phyloP scores from a whole-genome alignment of 768 basidiomycete genomes.

The Trametes coccinea region DNA sequence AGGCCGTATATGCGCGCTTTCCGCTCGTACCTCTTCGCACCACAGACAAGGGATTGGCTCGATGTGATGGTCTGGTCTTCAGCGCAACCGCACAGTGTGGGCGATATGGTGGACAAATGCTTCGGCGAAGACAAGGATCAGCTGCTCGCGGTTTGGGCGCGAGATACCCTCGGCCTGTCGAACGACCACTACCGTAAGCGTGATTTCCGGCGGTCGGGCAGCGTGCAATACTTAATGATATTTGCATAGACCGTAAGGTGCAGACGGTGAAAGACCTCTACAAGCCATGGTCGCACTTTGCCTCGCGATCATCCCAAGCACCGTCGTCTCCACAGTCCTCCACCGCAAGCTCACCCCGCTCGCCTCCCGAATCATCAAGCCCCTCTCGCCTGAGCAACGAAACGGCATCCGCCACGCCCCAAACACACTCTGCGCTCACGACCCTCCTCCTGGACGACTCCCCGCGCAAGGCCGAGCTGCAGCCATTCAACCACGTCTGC shows the following conservation, averaged over 20 bases:
- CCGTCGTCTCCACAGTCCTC: conserved; percentile 19
- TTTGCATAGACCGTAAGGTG: conserved; percentile 36
- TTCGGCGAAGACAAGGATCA: conserved; percentile 47
- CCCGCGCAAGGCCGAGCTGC: conserved; percentile 55
- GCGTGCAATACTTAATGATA: conserved; percentile 26
- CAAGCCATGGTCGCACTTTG: conserved; percentile 61
- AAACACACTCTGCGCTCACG: conserved; percentile 44
- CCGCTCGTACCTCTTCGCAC: conserved; percentile 61
- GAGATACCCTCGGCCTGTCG: conserved; percentile 73
- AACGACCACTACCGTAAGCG: conserved; percentile 66
- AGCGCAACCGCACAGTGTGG: conserved; percentile 78
- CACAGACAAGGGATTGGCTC: conserved; percentile 61
- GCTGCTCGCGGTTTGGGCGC: conserved; percentile 73
- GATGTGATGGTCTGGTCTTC: conserved; percentile 91
- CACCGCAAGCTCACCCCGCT: conserved; percentile 15
- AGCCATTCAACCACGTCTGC: conserved; percentile 83
- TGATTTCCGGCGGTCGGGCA: no score
- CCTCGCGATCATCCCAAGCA: not conserved
- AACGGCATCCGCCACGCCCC: not conserved
- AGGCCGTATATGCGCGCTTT: conserved; percentile 70
- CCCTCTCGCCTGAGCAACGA: conserved; percentile 1
- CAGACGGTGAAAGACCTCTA: conserved; percentile 75
- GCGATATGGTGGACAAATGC: conserved; percentile 66
- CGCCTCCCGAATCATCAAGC: conserved; percentile 5
- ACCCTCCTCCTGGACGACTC: conserved; percentile 57